Evolutionary conservation across 2,329 filamentous ascomycete genomes (phyloP).

Genomic region (Apiospora pterosperma): DNA sequence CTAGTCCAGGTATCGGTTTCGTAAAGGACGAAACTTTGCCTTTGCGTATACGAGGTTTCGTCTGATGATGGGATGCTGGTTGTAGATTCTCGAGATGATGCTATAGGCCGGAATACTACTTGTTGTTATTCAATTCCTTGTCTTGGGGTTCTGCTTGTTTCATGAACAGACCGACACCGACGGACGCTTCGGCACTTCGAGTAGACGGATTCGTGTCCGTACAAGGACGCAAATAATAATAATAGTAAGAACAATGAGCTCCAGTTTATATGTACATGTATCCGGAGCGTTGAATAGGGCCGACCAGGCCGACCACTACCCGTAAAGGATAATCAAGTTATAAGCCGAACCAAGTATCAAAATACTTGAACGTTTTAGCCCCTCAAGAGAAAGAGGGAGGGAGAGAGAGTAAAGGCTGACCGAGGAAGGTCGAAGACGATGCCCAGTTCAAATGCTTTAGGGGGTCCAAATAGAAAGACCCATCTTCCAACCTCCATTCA

Average conservation of each 20-base stretch:
- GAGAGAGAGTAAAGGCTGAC: neutral
- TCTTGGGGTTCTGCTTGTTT: neutral
- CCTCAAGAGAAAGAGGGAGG: neutral
- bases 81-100: neutral
- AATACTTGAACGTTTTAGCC: neutral
- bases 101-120: neutral
- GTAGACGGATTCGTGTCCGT: neutral
- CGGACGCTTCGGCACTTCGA: constrained; percentile 4
- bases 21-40: neutral
- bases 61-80: neutral
- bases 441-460: too few species aligned
- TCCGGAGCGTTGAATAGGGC: neutral
- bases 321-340: neutral
- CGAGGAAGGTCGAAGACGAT: neutral
- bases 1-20: too few species aligned
- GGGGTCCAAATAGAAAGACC: neutral
- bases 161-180: neutral
- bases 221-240: neutral
- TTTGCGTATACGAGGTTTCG: neutral
- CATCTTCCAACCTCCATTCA: neutral
- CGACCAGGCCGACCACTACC: neutral
- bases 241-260: neutral
- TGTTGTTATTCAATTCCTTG: neutral
- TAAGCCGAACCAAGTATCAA: neutral
- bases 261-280: neutral